phyloP scores from a whole-genome alignment of 441 rosid genomes.

The Corymbia calophylla region DNA sequence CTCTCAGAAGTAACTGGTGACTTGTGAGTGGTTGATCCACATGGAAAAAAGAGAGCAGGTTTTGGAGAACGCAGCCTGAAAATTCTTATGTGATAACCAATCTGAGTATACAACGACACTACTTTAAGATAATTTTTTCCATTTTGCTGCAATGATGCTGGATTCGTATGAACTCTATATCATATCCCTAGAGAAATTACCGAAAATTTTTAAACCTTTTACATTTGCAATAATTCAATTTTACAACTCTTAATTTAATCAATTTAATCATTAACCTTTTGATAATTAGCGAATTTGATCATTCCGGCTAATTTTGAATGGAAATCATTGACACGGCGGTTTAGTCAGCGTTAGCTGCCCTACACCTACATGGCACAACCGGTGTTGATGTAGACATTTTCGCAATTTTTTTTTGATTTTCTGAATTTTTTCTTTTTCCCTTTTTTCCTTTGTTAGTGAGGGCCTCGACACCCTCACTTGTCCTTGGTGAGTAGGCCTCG shows the following conservation, averaged over 20 bases:
- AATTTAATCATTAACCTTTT: no score
- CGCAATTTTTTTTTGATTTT: background rate
- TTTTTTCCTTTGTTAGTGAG: background rate
- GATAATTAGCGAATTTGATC: no score
- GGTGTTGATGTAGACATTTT: fast-evolving
- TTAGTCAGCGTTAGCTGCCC: no score
- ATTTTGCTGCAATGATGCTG: background rate
- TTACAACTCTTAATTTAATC: background rate
- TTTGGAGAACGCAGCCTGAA: background rate
- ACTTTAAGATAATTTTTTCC: background rate
- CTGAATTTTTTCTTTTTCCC: no score
- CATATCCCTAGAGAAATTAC: background rate
- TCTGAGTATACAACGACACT: background rate
- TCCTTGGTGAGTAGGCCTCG: no score
- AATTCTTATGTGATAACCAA: background rate
- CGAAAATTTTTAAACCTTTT: background rate
- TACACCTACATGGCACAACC: no score
- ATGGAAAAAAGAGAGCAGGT: no score
- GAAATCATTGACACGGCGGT: no score
- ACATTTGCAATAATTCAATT: background rate
- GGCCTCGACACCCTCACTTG: no score
- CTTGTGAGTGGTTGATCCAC: background rate
- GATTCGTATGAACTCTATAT: background rate
- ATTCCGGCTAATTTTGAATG: no score
- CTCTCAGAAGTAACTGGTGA: no score